Percentiles rank a stretch among this genome's conserved stretches.
These are phyloP conservation scores for Stephanodiscus triporus DNA, from an alignment of 108 stramenopile species.

Conservation along the genomic window DNA sequence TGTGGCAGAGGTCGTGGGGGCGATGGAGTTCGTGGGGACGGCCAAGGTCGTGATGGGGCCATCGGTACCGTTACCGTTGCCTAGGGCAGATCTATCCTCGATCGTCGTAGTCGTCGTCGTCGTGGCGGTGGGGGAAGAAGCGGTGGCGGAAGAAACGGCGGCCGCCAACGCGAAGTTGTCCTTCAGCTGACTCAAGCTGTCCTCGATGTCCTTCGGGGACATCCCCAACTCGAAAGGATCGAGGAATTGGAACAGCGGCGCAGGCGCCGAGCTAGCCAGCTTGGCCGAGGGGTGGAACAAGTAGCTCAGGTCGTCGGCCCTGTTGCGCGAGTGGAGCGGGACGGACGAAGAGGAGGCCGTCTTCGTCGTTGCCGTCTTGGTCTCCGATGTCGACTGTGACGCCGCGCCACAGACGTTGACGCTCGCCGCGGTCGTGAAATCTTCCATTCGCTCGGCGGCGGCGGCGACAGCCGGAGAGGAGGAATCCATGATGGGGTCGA, in stretches of 20 bases:
- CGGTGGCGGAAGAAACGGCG: neutral
- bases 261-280: constrained; percentile 20
- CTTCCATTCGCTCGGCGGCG: too few species aligned
- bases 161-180: constrained; percentile 53
- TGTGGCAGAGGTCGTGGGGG: neutral
- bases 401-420: neutral
- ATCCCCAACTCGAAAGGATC: constrained; percentile 53
- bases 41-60: too few species aligned
- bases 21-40: too few species aligned
- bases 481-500: neutral
- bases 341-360: constrained; percentile 3
- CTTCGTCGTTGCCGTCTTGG: neutral
- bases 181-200: constrained; percentile 59
- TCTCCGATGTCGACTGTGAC: too few species aligned
- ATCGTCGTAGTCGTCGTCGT: neutral
- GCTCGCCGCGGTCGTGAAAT: too few species aligned
- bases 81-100: neutral
- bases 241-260: constrained; percentile 31
- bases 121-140: neutral
- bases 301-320: constrained; percentile 13
- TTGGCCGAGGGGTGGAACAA: constrained; percentile 28
- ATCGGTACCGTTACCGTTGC: too few species aligned
- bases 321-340: constrained; percentile 1
- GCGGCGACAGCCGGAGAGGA: too few species aligned
- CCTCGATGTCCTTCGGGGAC: constrained; percentile 53